Evolutionary conservation across 2,329 filamentous ascomycete species (phyloP).

Genomic region (Talaromyces marneffei): DNA sequence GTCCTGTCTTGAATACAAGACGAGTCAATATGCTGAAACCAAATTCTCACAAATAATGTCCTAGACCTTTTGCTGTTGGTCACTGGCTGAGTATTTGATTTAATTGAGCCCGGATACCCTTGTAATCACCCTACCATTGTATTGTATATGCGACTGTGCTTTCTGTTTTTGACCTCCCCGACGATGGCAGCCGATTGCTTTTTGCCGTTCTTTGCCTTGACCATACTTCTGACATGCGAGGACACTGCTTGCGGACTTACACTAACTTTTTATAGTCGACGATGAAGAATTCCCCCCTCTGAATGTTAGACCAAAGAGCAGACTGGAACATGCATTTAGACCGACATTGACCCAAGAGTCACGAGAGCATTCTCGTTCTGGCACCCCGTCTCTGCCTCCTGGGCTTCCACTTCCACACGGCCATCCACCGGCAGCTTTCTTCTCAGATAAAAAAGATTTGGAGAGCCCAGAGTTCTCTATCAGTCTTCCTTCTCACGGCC

Average conservation of each 20-base stretch:
- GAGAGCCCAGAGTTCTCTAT: conserved; percentile 25
- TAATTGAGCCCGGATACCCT: conserved; percentile 20
- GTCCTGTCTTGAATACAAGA: conserved; percentile 37
- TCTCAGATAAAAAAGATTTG: conserved; percentile 18
- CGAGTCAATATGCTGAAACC: conserved; percentile 38
- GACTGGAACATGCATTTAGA: conserved; percentile 30
- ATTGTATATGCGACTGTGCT: conserved; percentile 25
- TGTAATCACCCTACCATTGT: conserved; percentile 32
- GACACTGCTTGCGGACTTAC: conserved; percentile 4
- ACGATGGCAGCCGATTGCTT: conserved; percentile 16
- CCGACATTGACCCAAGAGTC: conserved; percentile 31
- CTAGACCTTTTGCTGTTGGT: conserved; percentile 29
- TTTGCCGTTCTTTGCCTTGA: conserved; percentile 13
- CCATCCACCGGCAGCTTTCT: conserved; percentile 32
- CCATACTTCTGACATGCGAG: conserved; percentile 1
- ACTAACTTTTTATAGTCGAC: conserved; percentile 37
- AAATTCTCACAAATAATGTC: conserved; percentile 42
- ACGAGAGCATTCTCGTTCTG: conserved; percentile 26
- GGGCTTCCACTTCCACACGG: conserved; percentile 39
- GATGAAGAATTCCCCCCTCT: conserved; percentile 46
- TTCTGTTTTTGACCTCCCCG: conserved; percentile 19
- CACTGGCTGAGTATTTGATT: conserved; percentile 24
- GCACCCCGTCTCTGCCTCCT: conserved; percentile 37
- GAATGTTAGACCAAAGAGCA: conserved; percentile 34
- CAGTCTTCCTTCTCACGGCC: conserved; percentile 12